Conservation (phyloP, 2,329 filamentous ascomycete genomes). For the Lachnellula cervina region DNA sequence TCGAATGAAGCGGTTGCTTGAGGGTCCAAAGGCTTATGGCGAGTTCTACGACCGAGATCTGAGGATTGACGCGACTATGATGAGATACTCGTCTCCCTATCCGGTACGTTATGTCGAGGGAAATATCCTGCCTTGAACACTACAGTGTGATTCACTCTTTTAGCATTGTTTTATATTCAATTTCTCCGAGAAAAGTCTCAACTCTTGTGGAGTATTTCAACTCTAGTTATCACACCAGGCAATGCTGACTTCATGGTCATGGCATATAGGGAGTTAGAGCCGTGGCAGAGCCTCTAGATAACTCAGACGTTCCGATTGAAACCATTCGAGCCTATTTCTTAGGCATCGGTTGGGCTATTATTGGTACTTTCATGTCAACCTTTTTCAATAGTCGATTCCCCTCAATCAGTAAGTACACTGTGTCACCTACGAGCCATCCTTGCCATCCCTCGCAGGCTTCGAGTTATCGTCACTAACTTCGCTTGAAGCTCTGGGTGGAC, state of each 20-base stretch:
- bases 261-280: conserved; percentile 33
- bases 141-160: no score
- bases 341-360: conserved; percentile 37
- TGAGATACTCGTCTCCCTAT: conserved; percentile 38
- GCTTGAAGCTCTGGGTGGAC: conserved; percentile 8
- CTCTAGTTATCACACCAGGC: no score
- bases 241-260: no score
- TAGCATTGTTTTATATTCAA: no score
- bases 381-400: conserved; percentile 41
- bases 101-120: conserved; percentile 14
- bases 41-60: conserved; percentile 39
- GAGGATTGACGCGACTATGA: conserved; percentile 36
- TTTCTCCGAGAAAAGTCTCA: no score
- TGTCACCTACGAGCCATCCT: no score
- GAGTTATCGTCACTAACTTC: conserved; percentile 2
- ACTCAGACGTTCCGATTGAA: conserved; percentile 35
- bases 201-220: no score
- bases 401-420: conserved; percentile 29
- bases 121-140: no score
- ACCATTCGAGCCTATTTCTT: conserved; percentile 41
- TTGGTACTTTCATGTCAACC: conserved; percentile 37
- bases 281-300: conserved; percentile 36
- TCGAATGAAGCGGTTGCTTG: conserved; percentile 37
- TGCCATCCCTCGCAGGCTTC: no score
- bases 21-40: conserved; percentile 37